Evolutionary conservation across 1,284 basidiomycete species (phyloP).

Genomic region (Cutaneotrichosporon cutaneum): DNA sequence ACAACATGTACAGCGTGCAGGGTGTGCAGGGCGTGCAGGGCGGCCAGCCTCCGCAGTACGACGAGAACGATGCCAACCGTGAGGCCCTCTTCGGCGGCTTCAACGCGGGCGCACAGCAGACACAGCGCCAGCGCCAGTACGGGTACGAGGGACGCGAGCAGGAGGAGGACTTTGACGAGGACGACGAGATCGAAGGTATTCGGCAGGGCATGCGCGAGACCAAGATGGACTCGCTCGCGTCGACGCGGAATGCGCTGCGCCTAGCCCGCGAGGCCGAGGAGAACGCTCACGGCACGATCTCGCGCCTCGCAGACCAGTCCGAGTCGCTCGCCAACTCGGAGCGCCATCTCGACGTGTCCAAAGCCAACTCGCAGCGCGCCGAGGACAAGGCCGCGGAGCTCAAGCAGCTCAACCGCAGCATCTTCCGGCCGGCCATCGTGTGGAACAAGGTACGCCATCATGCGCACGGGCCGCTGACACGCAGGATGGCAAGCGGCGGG

Average conservation of each 20-base stretch:
- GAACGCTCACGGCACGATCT: slow-evolving; percentile 82
- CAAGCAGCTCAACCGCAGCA: slow-evolving; percentile 72
- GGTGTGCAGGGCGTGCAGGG: not conserved
- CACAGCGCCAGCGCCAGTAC: slow-evolving; percentile 51
- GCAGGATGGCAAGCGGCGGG: slow-evolving; percentile 77
- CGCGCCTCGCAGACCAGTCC: slow-evolving; percentile 89
- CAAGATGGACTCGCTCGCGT: slow-evolving; percentile 90
- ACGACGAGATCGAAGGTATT: slow-evolving; percentile 95
- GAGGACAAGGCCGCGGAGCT: slow-evolving; percentile 93
- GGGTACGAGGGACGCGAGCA: slow-evolving; percentile 50
- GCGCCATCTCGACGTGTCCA: slow-evolving; percentile 90
- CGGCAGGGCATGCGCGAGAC: slow-evolving; percentile 86
- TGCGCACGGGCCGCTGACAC: not conserved
- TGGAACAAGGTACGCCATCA: slow-evolving; percentile 68
- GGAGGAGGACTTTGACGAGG: slow-evolving; percentile 69
- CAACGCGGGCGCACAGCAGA: slow-evolving; percentile 9
- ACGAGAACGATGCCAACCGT: slow-evolving; percentile 61
- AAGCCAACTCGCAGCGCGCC: slow-evolving; percentile 82
- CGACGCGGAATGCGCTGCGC: slow-evolving; percentile 83
- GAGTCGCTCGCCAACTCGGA: slow-evolving; percentile 85
- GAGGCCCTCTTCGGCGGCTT: slow-evolving; percentile 57
- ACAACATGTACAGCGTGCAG: slow-evolving; percentile 20
- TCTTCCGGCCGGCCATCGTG: slow-evolving; percentile 86
- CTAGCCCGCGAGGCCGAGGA: slow-evolving; percentile 95
- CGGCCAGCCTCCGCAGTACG: not conserved